A percentile compares a stretch with the other conserved stretches of the same genome.
Evolutionary conservation across 2,329 filamentous ascomycete genomes (phyloP).

Genomic region (Ophiobolus disseminans): DNA sequence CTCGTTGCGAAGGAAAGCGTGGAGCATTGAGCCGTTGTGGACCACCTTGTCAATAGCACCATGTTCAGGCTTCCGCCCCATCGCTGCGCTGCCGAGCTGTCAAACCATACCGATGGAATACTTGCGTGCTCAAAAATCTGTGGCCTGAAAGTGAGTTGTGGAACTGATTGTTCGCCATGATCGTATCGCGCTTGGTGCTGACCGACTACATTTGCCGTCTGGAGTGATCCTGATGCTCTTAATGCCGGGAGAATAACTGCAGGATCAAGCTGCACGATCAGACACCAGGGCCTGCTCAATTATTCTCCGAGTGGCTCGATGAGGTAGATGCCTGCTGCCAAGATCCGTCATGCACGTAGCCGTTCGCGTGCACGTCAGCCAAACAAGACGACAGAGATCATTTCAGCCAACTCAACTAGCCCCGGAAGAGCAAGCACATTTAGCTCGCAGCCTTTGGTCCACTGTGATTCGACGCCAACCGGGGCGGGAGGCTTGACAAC

Average conservation of each 20-base stretch:
- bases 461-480: conserved; percentile 19
- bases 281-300: conserved; percentile 17
- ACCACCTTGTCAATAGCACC: no score
- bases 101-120: no score
- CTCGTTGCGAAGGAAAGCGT: no score
- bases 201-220: no score
- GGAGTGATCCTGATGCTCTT: neutral
- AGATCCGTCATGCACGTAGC: conserved; percentile 35
- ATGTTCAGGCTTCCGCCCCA: no score
- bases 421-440: conserved; percentile 34
- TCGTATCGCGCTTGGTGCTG: no score
- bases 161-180: no score
- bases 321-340: conserved; percentile 19
- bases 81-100: no score
- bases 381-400: conserved; percentile 33
- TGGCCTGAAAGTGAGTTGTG: no score
- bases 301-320: conserved; percentile 9
- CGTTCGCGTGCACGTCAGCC: conserved; percentile 38
- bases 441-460: conserved; percentile 12
- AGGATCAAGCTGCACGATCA: neutral
- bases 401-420: conserved; percentile 38
- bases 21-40: no score
- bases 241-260: neutral
- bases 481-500: conserved; percentile 5
- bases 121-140: no score